Percentiles rank a stretch among this genome's conserved stretches.
Evolutionary conservation across 2,329 filamentous ascomycete genomes (phyloP).

Genomic region (Endoconidiophora polonica): DNA sequence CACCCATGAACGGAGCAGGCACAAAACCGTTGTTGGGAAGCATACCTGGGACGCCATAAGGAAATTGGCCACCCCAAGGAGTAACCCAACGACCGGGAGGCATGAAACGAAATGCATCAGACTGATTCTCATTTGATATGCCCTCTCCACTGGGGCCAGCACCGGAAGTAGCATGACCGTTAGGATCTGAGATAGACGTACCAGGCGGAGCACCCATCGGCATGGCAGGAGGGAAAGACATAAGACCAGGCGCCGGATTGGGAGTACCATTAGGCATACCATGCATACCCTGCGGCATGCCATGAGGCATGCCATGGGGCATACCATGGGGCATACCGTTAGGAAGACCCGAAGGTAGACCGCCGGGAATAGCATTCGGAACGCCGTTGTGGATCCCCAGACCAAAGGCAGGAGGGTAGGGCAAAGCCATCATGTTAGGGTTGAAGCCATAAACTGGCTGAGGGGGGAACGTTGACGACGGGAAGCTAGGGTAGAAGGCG

Average conservation of each 20-base stretch:
- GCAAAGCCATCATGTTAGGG: conserved; percentile 17
- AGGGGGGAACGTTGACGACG: conserved; percentile 18
- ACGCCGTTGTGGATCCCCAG: conserved; percentile 1
- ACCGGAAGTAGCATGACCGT: background rate
- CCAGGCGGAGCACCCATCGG: background rate
- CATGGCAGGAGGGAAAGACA: too few relatives aligned
- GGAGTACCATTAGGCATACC: too few relatives aligned
- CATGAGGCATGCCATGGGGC: too few relatives aligned
- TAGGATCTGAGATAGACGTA: background rate
- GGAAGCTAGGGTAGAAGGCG: conserved; percentile 15
- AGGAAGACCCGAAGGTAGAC: background rate
- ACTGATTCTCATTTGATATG: background rate
- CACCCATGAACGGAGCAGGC: conserved; percentile 8
- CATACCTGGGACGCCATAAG: conserved; percentile 10
- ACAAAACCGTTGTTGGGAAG: conserved; percentile 6
- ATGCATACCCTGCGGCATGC: background rate
- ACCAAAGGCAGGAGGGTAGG: conserved; percentile 6
- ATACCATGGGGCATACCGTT: too few relatives aligned
- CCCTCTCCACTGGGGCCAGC: background rate
- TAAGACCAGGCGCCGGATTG: too few relatives aligned
- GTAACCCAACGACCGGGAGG: conserved; percentile 9
- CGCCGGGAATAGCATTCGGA: conserved; percentile 3
- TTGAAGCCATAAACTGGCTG: conserved; percentile 20
- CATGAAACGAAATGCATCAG: conserved; percentile 6
- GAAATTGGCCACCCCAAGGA: conserved; percentile 12